Evolutionary conservation across 2,329 filamentous ascomycete genomes (phyloP).

Genomic region (Fusarium mexicanum): DNA sequence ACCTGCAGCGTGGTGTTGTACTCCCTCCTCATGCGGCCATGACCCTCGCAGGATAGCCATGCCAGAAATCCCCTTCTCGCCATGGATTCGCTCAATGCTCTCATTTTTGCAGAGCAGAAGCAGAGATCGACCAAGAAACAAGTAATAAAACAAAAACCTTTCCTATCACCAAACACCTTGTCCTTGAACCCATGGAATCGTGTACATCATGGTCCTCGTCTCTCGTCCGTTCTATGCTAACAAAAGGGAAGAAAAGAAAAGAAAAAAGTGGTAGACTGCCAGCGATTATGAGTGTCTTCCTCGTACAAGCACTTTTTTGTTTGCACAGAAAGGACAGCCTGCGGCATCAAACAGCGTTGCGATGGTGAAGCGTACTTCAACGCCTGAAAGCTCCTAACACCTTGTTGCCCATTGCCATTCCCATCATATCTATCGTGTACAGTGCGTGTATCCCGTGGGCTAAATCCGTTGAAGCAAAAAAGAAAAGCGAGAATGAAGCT

Average conservation of each 20-base stretch:
- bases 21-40: neutral
- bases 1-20: neutral
- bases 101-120: neutral
- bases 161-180: slow-evolving; percentile 19
- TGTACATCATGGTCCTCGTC: slow-evolving; percentile 33
- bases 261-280: neutral
- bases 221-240: slow-evolving; percentile 20
- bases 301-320: slow-evolving; percentile 1
- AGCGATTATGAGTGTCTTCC: neutral
- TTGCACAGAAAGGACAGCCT: slow-evolving; percentile 1
- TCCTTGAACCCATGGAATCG: slow-evolving; percentile 34
- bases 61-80: neutral
- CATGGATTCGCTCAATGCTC: neutral
- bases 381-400: slow-evolving; percentile 26
- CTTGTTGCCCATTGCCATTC: slow-evolving; percentile 14
- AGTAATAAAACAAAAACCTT: slow-evolving; percentile 2
- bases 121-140: neutral
- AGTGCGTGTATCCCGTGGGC: slow-evolving; percentile 19
- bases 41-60: neutral
- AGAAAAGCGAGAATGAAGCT: neutral
- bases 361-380: slow-evolving; percentile 1
- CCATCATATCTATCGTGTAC: slow-evolving; percentile 34
- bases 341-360: neutral
- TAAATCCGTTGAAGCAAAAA: slow-evolving; percentile 12
- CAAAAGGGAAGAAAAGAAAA: neutral